phyloP scores from a whole-genome alignment of 2,329 filamentous ascomycete genomes.

The Grosmannia serpens region DNA sequence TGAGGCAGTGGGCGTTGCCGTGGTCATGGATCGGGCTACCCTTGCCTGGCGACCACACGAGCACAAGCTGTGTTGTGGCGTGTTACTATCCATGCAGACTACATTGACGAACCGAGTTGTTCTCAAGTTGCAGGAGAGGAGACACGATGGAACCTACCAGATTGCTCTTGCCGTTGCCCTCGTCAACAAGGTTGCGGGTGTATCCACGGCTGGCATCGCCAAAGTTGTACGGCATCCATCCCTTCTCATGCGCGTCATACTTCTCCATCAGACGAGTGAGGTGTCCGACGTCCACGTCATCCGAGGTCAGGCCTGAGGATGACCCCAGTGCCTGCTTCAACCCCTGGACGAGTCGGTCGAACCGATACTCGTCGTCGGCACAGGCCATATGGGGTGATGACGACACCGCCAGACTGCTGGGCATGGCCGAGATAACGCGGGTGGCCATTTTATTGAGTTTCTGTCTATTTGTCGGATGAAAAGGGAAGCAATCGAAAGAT shows the following conservation, averaged over 20 bases:
- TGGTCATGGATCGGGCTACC: conserved; percentile 81
- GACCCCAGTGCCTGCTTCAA: conserved; percentile 67
- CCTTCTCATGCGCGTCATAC: conserved; percentile 55
- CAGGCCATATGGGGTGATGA: background rate
- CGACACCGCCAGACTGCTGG: background rate
- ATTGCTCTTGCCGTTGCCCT: conserved; percentile 60
- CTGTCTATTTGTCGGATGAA: background rate
- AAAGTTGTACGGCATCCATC: conserved; percentile 69
- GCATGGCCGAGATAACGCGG: background rate
- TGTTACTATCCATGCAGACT: background rate
- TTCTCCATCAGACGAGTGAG: conserved; percentile 61
- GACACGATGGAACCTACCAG: conserved; percentile 24
- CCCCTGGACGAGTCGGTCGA: conserved; percentile 60
- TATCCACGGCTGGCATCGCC: conserved; percentile 60
- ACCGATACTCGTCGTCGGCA: conserved; percentile 26
- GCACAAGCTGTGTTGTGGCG: conserved; percentile 49
- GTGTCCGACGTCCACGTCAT: conserved; percentile 64
- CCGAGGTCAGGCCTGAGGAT: conserved; percentile 69
- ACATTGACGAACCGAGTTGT: background rate
- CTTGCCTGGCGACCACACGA: conserved; percentile 82
- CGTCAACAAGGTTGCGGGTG: conserved; percentile 80
- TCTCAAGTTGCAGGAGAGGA: background rate
- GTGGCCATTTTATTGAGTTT: background rate
- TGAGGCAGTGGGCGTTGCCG: conserved; percentile 80
- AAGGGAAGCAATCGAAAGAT: background rate